Base-by-base conservation (phyloP, 2,329 filamentous ascomycete species). In the Beauveria varroae region DNA sequence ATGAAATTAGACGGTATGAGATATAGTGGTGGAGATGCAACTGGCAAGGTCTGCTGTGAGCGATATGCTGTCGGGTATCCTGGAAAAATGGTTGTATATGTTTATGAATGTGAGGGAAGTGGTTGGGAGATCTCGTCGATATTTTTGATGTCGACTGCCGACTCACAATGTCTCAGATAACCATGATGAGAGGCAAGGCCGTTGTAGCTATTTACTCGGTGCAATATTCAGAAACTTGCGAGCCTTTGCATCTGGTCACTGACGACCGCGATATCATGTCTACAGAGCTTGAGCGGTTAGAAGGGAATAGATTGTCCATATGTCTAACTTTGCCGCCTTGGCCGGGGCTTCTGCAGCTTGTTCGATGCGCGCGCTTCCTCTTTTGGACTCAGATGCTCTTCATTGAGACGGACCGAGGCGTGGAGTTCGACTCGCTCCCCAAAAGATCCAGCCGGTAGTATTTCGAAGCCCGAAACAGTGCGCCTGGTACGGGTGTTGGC, bases 1-100 rank as follows among this genome's bases (percentile, higher is more conserved):
- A 73, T 59, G 71, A 73, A 57, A 69, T 74, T 28, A 6, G 64
- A 22, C 66, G 49, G 26, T 59, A 12, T 37, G 43, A 37, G 40
- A 22, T 62, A 56, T 22, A 12, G 37, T 20, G 24, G 20, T 3
- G 52, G 18, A 14, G 14, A 12, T n/a, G 52, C 3, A 22, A 10
- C 22, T 22, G 59, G 30, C 34, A 22, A 56, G 16, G 20, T 22
- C 26, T 44, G 26, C n/a, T 57, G 30, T 22, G 28, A n/a, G 8
- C 20, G 14, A 57, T 44, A 46, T 34, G 16, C 43, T 24, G 43
- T 14, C 20, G 26, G 26, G 30, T 30, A 40, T 40, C 54, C 18
- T 22, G 6, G 18, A 12, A 16, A 53, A 52, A 24, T 46, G 49
- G 22, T 10, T 34, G 46, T 53, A 40, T 60, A 44, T 58, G 28